These are phyloP conservation scores for Pilobolus umbonatus DNA, from an alignment of 192 early-diverging fungal species.

Conservation along the genomic window DNA sequence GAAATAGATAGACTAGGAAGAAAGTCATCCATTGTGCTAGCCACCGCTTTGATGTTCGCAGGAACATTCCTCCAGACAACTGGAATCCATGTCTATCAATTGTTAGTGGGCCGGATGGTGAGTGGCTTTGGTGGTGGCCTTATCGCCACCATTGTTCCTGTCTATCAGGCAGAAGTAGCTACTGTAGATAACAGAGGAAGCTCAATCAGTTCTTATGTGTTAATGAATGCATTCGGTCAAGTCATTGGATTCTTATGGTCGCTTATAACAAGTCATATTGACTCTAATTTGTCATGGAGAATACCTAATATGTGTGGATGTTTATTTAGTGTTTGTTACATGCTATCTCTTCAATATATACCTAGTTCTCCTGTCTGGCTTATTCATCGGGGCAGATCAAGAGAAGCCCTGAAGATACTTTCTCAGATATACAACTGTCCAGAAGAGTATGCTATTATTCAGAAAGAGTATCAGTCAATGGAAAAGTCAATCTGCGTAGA, in stretches of 20 bases:
- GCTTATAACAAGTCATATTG: background rate
- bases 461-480: background rate
- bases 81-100: too few relatives aligned
- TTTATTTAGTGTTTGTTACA: background rate
- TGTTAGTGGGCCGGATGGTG: too few relatives aligned
- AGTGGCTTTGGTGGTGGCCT: too few relatives aligned
- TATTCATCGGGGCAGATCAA: background rate
- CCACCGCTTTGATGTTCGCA: too few relatives aligned
- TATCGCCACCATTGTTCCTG: too few relatives aligned
- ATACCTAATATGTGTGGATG: background rate
- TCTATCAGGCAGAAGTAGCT: too few relatives aligned
- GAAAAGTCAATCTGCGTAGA: background rate
- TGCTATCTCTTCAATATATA: background rate
- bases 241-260: background rate
- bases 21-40: slow-evolving; percentile 16
- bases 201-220: too few relatives aligned
- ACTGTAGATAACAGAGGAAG: too few relatives aligned
- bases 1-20: slow-evolving; percentile 54
- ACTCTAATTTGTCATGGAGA: background rate
- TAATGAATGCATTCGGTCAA: too few relatives aligned
- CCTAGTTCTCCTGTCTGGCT: background rate
- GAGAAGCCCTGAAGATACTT: background rate
- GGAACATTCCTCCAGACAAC: too few relatives aligned
- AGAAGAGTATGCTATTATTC: background rate
- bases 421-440: background rate